These are phyloP conservation scores for Sclerotinia spermophila DNA, from an alignment of 2,329 filamentous ascomycete genomes.

Conservation along the genomic window DNA sequence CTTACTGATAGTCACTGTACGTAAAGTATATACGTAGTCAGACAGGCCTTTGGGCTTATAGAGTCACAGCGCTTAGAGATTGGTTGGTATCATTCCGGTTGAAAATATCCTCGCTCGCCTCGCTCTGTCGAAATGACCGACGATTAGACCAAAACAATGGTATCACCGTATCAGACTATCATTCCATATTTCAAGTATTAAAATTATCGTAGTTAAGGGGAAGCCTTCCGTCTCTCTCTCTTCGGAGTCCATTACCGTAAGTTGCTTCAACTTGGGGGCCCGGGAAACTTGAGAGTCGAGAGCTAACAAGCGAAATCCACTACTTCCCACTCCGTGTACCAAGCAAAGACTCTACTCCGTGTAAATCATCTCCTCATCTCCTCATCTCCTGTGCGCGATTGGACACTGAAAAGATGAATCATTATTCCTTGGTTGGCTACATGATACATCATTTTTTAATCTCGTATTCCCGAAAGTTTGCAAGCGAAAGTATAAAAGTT, in stretches of 20 bases:
- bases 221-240: background rate
- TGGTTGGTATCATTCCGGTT: background rate
- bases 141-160: background rate
- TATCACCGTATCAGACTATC: background rate
- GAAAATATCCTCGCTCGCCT: background rate
- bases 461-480: background rate
- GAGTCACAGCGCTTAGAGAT: background rate
- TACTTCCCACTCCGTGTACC: background rate
- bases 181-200: background rate
- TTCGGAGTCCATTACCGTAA: background rate
- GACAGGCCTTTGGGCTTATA: background rate
- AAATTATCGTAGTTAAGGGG: background rate
- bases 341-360: background rate
- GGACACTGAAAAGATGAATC: background rate
- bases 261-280: background rate
- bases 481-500: background rate
- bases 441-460: conserved; percentile 10
- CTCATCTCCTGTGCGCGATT: background rate
- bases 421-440: conserved; percentile 6
- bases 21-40: background rate
- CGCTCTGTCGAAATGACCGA: background rate
- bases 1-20: background rate
- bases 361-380: background rate
- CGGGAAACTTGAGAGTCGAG: background rate
- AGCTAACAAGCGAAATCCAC: background rate